Base-by-base conservation (phyloP, 148 eudicot genomes). In the Limonium bicolor region DNA sequence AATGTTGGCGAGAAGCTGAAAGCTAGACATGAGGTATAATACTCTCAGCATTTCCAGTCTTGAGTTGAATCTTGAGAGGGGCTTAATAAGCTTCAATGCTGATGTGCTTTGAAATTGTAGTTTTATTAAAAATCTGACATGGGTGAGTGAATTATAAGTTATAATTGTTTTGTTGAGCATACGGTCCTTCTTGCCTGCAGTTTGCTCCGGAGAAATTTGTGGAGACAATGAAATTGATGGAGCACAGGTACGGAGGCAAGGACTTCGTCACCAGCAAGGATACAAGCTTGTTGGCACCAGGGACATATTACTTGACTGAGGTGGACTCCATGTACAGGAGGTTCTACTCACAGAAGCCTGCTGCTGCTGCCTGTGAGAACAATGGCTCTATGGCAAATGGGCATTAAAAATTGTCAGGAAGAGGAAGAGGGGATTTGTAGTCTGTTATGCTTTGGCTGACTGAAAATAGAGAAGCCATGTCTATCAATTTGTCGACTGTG, bases 191-290 rank as follows among this genome's bases (percentile, higher is more conserved):
- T n/a, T n/a, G n/a, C n/a, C 3, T 58, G 73, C 90, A 87, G 94
- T 53, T 74, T 41, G 41, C 68, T 28, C 86, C 96, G 0, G 96
- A 82, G 62, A 87, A 82, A 65, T 82, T 87, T 32, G 83, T 79
- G 40, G 83, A 82, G 26, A 73, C 61, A 5, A 65, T 76, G 88
- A 64, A 87, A 70, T 42, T 87, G 20, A 82, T 82, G 96, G 96
- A 87, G 72, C 86, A 79, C 42, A 69, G 94, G 53, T 82, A 87
- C 19, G 94, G 94, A 3, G 76, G 41, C 20, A 87, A 79, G 63
- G 86, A 87, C 64, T 87, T 71, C 19, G 90, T 82, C 34, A 82
- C 94, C 2, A 79, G 62, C 76, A 79, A 87, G 59, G 96, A 82
- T 54, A 64, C 63, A 5, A 71, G 61, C 63, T 76, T 73, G 60